Percentiles rank a stretch among this genome's conserved stretches.
These are phyloP conservation scores for Fraxinus sp. DNA, from an alignment of 305 asterid species.

Conservation along the genomic window DNA sequence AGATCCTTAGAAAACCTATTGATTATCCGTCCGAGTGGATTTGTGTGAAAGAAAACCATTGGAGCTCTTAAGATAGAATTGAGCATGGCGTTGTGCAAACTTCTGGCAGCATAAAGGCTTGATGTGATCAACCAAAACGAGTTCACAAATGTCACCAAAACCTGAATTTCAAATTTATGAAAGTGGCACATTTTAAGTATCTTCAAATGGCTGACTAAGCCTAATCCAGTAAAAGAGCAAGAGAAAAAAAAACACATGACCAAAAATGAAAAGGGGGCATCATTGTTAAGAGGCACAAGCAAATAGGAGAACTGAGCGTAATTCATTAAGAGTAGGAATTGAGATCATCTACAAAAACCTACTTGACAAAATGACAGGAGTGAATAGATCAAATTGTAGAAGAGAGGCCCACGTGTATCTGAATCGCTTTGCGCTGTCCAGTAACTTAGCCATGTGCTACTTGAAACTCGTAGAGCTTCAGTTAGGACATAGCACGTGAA, in stretches of 20 bases:
- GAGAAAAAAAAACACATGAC: neutral
- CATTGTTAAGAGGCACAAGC: conserved; percentile 4
- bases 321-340: neutral
- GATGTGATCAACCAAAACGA: conserved; percentile 93
- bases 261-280: conserved; percentile 16
- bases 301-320: neutral
- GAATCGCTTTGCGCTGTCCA: conserved; percentile 72
- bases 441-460: conserved; percentile 95
- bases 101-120: conserved; percentile 87
- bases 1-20: conserved; percentile 95
- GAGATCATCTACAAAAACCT: conserved; percentile 31
- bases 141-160: conserved; percentile 60
- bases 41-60: conserved; percentile 95
- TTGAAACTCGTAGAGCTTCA: conserved; percentile 71
- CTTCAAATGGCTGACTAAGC: conserved; percentile 15
- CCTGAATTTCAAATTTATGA: conserved; percentile 49
- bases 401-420: conserved; percentile 48
- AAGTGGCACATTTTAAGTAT: conserved; percentile 18
- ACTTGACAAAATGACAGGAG: conserved; percentile 84
- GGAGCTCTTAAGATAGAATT: conserved; percentile 86
- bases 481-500: conserved; percentile 62
- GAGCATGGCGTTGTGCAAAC: conserved; percentile 77
- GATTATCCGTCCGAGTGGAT: conserved; percentile 94
- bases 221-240: conserved; percentile 10
- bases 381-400: conserved; percentile 74